phyloP scores from a whole-genome alignment of 176 grass and related monocot species.

The Poa annua region DNA sequence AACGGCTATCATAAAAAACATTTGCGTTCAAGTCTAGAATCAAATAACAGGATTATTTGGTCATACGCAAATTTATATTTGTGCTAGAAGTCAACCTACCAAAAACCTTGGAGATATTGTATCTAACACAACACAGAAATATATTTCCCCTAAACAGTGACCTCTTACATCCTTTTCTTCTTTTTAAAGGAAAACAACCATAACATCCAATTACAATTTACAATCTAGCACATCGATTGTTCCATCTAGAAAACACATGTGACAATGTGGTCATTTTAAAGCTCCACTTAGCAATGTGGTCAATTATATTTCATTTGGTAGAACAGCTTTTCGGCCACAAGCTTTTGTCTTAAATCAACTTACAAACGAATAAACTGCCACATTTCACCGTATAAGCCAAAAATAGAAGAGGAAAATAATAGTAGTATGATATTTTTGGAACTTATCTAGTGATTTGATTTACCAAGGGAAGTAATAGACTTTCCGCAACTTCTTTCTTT shows the following conservation, averaged over 20 bases:
- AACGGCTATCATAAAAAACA: background rate
- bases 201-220: constrained; percentile 16
- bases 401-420: background rate
- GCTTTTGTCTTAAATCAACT: background rate
- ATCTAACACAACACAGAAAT: constrained; percentile 38
- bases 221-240: background rate
- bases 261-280: background rate
- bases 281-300: background rate
- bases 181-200: background rate
- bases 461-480: background rate
- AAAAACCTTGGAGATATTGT: constrained; percentile 21
- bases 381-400: background rate
- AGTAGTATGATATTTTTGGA: background rate
- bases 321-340: background rate
- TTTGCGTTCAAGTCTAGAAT: constrained; percentile 15
- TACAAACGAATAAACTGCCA: background rate
- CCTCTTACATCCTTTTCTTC: constrained; percentile 1
- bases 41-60: background rate
- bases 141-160: constrained; percentile 33
- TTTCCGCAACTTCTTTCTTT: background rate
- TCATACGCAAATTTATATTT: constrained; percentile 5
- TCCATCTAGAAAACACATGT: background rate
- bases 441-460: background rate
- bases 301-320: background rate
- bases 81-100: constrained; percentile 37